Percentiles rank a stretch among this genome's conserved stretches.
phyloP scores from a whole-genome alignment of 495 filamentous ascomycete genomes.

The Chaetomium fimeti region DNA sequence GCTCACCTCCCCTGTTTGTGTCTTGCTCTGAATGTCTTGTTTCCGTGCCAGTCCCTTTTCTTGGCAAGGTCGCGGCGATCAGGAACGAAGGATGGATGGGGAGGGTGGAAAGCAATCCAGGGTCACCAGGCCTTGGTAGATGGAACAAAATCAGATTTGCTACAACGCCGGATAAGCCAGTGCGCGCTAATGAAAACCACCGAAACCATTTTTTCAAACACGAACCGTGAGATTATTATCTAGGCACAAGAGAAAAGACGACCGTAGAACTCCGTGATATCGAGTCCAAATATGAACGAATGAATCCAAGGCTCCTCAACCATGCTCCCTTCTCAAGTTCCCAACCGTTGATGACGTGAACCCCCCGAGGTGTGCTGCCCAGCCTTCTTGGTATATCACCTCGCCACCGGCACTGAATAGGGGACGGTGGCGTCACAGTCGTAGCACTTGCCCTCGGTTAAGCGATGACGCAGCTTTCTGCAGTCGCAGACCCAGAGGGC shows the following conservation, averaged over 20 bases:
- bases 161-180: not conserved
- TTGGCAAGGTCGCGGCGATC: not conserved
- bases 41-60: not conserved
- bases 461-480: slow-evolving; percentile 19
- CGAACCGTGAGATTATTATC: not conserved
- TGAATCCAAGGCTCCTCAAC: not conserved
- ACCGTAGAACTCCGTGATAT: not conserved
- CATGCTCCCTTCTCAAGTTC: not conserved
- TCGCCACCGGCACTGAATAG: not conserved
- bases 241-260: not conserved
- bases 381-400: not conserved
- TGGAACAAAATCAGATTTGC: not conserved
- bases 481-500: slow-evolving; percentile 36
- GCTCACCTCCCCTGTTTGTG: not conserved
- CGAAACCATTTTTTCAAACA: slow-evolving; percentile 6
- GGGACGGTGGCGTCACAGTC: slow-evolving; percentile 15
- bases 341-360: not conserved
- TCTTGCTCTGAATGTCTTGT: not conserved
- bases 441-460: slow-evolving; percentile 15
- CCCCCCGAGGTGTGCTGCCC: not conserved
- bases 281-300: not conserved
- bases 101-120: not conserved
- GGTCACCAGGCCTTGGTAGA: not conserved
- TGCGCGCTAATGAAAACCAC: not conserved
- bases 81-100: not conserved